Percentiles rank a stretch among this genome's conserved stretches.
phyloP scores from a whole-genome alignment of 306 rosid genomes.

The Rosa persica region DNA sequence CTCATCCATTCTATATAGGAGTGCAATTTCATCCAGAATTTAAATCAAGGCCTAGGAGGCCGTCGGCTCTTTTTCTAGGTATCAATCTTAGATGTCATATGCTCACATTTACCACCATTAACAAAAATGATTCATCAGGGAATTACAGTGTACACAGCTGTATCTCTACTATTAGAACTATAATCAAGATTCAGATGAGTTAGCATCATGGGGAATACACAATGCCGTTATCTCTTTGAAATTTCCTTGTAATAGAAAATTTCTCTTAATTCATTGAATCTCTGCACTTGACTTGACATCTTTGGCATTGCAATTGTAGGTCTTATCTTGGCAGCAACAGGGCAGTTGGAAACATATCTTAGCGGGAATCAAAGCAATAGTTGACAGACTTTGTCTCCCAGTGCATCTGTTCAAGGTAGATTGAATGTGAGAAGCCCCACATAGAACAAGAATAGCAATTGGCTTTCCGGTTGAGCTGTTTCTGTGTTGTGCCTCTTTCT shows the following conservation, averaged over 20 bases:
- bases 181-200: background rate
- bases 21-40: slow-evolving; percentile 99
- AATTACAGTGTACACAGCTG: background rate
- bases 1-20: slow-evolving; percentile 88
- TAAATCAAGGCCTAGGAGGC: slow-evolving; percentile 89
- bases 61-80: slow-evolving; percentile 91
- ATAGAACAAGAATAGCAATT: slow-evolving; percentile 4
- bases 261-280: background rate
- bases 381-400: slow-evolving; percentile 28
- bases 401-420: slow-evolving; percentile 31
- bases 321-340: slow-evolving; percentile 82
- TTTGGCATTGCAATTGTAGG: slow-evolving; percentile 49
- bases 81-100: slow-evolving; percentile 11
- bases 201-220: background rate
- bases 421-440: background rate
- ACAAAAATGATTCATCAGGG: background rate
- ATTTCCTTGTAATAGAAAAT: background rate
- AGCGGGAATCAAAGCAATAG: slow-evolving; percentile 55
- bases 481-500: background rate
- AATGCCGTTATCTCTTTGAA: background rate
- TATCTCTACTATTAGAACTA: background rate
- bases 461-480: background rate
- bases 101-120: background rate
- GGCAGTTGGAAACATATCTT: slow-evolving; percentile 66
- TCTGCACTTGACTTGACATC: slow-evolving; percentile 11